Base-by-base conservation (phyloP, 2,329 filamentous ascomycete genomes). In the Cadophora malorum region DNA sequence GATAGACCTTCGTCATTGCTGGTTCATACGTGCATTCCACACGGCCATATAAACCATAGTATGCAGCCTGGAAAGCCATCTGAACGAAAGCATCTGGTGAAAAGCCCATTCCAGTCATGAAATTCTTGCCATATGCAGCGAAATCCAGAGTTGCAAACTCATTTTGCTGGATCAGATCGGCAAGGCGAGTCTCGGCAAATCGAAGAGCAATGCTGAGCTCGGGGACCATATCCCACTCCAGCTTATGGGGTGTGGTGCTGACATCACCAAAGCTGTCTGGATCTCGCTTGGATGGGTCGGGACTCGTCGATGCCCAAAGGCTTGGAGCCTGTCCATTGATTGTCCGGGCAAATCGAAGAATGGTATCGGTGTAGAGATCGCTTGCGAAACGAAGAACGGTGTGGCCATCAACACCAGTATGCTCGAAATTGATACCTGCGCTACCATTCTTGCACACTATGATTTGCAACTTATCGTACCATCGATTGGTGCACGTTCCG, bases 391-490 rank as follows among this genome's bases (percentile, higher is more conserved):
- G 91, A 64, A 99, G 86, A 25, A 99, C 96, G 0, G 96, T 99
- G 78, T 99, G 96, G 0, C 96, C 96, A 76, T 99, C 96, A 5
- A 99, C 95, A 72, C 96, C 96, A 0, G 96, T 99, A 77, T 99
- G 96, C 79, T 99, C 96, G 76, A 99, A 98, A 81, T 99, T 99
- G 87, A 99, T 98, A 6, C 96, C 96, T 0, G 96, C 96, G 77
- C 93, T 97, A 67, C 96, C 96, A 80, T 98, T 99, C 82, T 97
- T 97, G 85, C 96, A 98, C 62, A 99, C 96, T 65, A 99, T 98
- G 70, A 99, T 97, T 78, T 99, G 96, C 59, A 99, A 85, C 82
- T 99, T 99, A 81, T 99, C 96, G 77, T 99, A 99, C 96, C 96
- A 99, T 70, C 96, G 86, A 80, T 99, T 99, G 16, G 95, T 97